Conservation (phyloP, 768 basidiomycete species). For the Amanita jacksonii region DNA sequence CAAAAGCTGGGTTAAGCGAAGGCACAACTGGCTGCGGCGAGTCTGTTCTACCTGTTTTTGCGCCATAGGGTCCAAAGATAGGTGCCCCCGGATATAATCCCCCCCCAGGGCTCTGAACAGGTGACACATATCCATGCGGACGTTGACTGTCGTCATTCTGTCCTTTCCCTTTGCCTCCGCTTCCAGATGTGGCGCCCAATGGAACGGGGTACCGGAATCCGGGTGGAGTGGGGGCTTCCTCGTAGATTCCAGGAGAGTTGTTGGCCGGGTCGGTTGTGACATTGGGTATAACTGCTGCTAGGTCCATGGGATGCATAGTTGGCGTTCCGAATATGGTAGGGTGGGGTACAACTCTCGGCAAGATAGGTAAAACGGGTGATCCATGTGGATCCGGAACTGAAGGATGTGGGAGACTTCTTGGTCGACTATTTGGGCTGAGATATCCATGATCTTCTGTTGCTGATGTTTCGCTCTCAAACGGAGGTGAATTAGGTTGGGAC, state of each 20-base stretch:
- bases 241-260: not conserved
- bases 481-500: slow-evolving; percentile 2
- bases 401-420: not conserved
- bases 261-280: not conserved
- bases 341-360: not conserved
- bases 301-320: not conserved
- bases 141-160: not conserved
- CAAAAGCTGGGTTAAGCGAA: not conserved
- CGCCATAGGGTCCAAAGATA: too few relatives aligned
- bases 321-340: slow-evolving; percentile 5
- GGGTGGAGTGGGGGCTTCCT: slow-evolving; percentile 5
- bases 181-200: not conserved
- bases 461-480: not conserved
- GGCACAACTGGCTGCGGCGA: not conserved
- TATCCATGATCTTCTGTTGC: not conserved
- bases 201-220: slow-evolving; percentile 6
- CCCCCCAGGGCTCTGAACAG: not conserved
- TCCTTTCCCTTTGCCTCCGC: not conserved
- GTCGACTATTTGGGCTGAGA: slow-evolving; percentile 5
- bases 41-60: too few relatives aligned
- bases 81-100: too few relatives aligned
- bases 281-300: too few relatives aligned
- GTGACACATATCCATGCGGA: not conserved
- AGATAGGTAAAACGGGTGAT: slow-evolving; percentile 2
- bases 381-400: not conserved